Base-by-base conservation (phyloP, 2,329 filamentous ascomycete species). In the Cytospora paraplurivora region DNA sequence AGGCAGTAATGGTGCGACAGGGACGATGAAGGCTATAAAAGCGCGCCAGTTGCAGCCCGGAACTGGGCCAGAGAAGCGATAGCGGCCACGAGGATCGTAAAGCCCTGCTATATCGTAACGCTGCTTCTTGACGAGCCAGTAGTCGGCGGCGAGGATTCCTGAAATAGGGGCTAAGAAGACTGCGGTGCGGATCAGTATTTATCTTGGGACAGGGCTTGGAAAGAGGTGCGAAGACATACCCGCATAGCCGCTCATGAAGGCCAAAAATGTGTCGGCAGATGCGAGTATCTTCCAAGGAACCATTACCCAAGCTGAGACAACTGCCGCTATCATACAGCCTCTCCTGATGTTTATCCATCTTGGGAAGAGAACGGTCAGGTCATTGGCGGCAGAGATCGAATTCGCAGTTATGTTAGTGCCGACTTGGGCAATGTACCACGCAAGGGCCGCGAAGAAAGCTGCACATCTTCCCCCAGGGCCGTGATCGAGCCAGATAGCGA, bases 361-460 rank as follows among this genome's bases (percentile, higher is more conserved):
- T 0, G 84, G 83, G 61, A 81, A 78, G 3, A 86, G 77, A 2
- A 82, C 80, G 1, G 81, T 83, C 53, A 86, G 74, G 69, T 86
- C 83, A 64, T 85, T 85, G 34, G 82, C 82, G 0, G 79, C 79
- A 5, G 77, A 79, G 63, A 83, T 79, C 8, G 77, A 82, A 70
- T 85, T 85, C 7, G 82, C 82, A 0, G 80, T 82, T 70, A 85
- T 83, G 68, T 85, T 85, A 34, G 81, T 83, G 44, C 84, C 83
- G 10, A 87, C 75, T 62, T 83, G 80, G 0, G 83, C 84, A 57
- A 87, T 73, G 33, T 80, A 80, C 77, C 84, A 86, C 3, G 77
- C 77, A 4, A 81, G 75, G 0, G 79, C 84, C 11, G 76, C 81
- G 68, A 87, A 75, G 68, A 77, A 77, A 60, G 76, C 77, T 11